These are phyloP conservation scores for Pleomassaria siparia DNA, from an alignment of 2,329 filamentous ascomycete genomes.

Conservation along the genomic window DNA sequence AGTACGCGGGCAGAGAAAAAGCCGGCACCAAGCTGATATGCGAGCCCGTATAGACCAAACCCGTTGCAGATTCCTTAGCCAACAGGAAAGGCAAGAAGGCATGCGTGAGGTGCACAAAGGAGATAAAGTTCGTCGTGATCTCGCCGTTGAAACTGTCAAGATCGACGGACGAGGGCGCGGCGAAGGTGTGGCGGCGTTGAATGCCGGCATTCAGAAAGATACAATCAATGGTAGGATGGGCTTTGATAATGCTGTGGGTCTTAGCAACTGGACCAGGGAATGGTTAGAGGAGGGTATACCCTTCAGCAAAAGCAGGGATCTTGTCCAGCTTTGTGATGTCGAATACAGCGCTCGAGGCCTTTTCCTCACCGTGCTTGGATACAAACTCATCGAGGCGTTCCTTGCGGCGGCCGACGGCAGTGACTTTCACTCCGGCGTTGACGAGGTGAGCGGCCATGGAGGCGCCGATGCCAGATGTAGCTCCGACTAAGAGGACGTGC, in stretches of 20 bases:
- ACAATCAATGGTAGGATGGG: constrained; percentile 56
- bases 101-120: constrained; percentile 49
- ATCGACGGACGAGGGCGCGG: constrained; percentile 47
- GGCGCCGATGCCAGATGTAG: constrained; percentile 57
- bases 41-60: constrained; percentile 41
- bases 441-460: constrained; percentile 53
- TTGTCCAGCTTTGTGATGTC: constrained; percentile 51
- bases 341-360: constrained; percentile 41
- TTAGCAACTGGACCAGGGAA: background rate
- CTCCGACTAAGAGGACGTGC: constrained; percentile 57
- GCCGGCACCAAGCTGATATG: constrained; percentile 53
- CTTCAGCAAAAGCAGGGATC: constrained; percentile 47
- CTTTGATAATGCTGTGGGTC: constrained; percentile 29
- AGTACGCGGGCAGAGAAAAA: constrained; percentile 54
- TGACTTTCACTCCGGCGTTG: constrained; percentile 53
- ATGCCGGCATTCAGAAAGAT: constrained; percentile 61
- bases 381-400: constrained; percentile 55
- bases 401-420: constrained; percentile 58
- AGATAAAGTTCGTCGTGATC: constrained; percentile 53
- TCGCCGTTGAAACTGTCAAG: constrained; percentile 46
- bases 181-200: constrained; percentile 53
- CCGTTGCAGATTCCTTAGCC: constrained; percentile 23
- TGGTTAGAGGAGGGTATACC: constrained; percentile 22
- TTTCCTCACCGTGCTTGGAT: constrained; percentile 48
- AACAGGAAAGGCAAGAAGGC: constrained; percentile 52